phyloP scores from a whole-genome alignment of 108 stramenopile genomes.

The Skeletonema potamos region DNA sequence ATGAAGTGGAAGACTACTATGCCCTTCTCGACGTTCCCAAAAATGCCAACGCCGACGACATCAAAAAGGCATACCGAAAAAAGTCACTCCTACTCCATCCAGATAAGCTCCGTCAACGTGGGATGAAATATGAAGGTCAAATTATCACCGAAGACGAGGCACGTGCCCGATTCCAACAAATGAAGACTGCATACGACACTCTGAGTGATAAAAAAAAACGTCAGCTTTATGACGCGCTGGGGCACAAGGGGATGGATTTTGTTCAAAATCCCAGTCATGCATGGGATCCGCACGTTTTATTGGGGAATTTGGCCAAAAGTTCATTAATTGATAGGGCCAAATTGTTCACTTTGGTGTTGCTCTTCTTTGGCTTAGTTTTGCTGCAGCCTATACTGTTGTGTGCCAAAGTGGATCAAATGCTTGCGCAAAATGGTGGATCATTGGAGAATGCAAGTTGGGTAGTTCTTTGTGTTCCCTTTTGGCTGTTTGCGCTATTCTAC shows the following conservation, averaged over 20 bases:
- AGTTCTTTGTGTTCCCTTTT: conserved; percentile 61
- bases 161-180: conserved; percentile 60
- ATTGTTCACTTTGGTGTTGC: conserved; percentile 52
- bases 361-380: conserved; percentile 47
- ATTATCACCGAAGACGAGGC: conserved; percentile 60
- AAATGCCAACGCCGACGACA: conserved; percentile 61
- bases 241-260: conserved; percentile 40
- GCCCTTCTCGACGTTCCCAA: conserved; percentile 54
- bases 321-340: conserved; percentile 55
- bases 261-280: conserved; percentile 43
- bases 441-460: conserved; percentile 62
- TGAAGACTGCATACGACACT: conserved; percentile 77
- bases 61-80: conserved; percentile 83
- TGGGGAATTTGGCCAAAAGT: conserved; percentile 65
- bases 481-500: conserved; percentile 52
- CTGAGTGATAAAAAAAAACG: conserved; percentile 64
- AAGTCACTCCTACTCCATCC: conserved; percentile 72
- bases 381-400: conserved; percentile 78
- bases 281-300: conserved; percentile 54
- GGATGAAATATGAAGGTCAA: conserved; percentile 41
- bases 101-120: conserved; percentile 82
- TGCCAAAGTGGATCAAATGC: conserved; percentile 72
- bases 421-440: conserved; percentile 47
- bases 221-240: conserved; percentile 53
- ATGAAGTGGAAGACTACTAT: conserved; percentile 56